A percentile compares a stretch with the other conserved stretches of the same genome.
These are phyloP conservation scores for Syzygium malaccense DNA, from an alignment of 441 rosid species.

Conservation along the genomic window DNA sequence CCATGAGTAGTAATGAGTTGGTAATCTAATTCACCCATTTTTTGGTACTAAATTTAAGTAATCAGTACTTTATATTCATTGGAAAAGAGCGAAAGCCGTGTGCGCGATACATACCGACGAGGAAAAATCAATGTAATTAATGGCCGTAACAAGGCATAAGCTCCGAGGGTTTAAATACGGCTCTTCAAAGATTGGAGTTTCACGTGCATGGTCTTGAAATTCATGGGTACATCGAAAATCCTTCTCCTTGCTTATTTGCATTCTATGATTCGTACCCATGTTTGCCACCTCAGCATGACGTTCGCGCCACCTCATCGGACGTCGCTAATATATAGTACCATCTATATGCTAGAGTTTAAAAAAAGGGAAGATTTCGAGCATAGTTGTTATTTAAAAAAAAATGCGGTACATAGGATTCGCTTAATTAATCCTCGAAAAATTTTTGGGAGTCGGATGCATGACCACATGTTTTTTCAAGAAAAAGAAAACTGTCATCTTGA, in stretches of 20 bases:
- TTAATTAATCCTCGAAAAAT: neutral
- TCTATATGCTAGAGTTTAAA: neutral
- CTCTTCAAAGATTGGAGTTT: neutral
- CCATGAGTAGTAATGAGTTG: neutral
- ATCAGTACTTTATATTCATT: neutral
- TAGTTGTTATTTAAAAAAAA: neutral
- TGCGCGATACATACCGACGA: neutral
- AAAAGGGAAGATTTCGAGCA: neutral
- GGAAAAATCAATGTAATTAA: neutral
- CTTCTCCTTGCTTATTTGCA: neutral
- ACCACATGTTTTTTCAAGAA: neutral
- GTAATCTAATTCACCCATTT: neutral
- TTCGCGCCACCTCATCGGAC: neutral
- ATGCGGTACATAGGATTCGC: neutral
- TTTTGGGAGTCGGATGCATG: neutral
- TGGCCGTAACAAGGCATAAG: rapidly evolving
- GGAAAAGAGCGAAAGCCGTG: neutral
- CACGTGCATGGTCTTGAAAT: neutral
- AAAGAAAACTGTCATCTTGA: neutral
- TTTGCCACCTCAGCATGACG: rapidly evolving
- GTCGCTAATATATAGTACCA: neutral
- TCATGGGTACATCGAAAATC: neutral
- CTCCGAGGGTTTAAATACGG: neutral
- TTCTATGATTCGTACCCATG: neutral
- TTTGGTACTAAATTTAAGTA: neutral